Conservation (phyloP, 192 early-diverging fungal genomes). For the Coemansia nantahalensis region DNA sequence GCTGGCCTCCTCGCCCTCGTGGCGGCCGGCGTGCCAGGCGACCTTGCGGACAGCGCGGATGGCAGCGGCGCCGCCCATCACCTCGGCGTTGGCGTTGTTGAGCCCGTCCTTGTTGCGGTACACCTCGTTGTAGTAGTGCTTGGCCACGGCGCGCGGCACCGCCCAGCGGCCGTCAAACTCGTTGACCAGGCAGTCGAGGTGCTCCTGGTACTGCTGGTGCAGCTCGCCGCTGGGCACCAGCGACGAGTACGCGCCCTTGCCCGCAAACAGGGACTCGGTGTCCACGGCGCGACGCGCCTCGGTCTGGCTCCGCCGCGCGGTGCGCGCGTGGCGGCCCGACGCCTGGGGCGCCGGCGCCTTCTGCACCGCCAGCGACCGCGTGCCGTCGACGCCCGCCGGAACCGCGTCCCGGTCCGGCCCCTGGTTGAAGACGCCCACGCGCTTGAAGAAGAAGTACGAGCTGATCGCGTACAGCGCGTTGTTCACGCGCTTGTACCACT, state of each 20-base stretch:
- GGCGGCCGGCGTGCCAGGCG: not conserved
- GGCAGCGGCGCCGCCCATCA: constrained; percentile 29
- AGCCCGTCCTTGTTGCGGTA: constrained; percentile 23
- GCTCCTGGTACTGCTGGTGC: too few relatives aligned
- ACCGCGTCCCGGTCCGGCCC: too few relatives aligned
- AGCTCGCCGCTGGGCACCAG: too few relatives aligned
- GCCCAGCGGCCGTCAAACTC: constrained; percentile 19
- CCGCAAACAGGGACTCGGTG: too few relatives aligned
- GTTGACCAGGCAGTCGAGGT: not conserved
- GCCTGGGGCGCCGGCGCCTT: too few relatives aligned
- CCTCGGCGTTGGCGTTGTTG: constrained; percentile 14
- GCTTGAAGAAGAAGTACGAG: constrained; percentile 16
- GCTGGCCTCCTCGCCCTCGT: too few relatives aligned
- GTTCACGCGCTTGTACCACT: constrained; percentile 25
- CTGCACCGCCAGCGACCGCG: too few relatives aligned
- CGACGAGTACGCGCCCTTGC: too few relatives aligned
- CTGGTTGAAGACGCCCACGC: constrained; percentile 1
- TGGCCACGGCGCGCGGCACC: constrained; percentile 16
- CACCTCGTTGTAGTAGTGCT: constrained; percentile 26
- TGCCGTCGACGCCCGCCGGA: too few relatives aligned
- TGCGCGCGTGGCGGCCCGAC: too few relatives aligned
- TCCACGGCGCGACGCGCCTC: too few relatives aligned
- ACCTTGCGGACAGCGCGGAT: constrained; percentile 21
- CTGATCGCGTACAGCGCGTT: constrained; percentile 16
- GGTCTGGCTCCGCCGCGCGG: too few relatives aligned